A percentile compares a stretch with the other conserved stretches of the same genome.
Evolutionary conservation across 345 rosid genomes (phyloP).

Genomic region (Murraya paniculata): DNA sequence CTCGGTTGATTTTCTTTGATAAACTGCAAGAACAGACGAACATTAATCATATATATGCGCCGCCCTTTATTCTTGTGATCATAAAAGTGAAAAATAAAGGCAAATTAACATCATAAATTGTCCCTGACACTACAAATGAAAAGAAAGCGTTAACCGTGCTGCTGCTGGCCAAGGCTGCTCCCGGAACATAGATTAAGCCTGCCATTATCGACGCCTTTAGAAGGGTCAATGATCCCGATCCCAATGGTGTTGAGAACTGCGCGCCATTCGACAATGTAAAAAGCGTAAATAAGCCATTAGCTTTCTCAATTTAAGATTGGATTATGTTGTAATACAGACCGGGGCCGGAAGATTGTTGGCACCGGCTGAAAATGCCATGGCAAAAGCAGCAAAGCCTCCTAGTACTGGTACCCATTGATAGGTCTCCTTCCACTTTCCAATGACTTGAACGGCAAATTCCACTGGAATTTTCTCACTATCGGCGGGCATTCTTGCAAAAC

Average conservation of each 20-base stretch:
- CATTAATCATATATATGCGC: not conserved
- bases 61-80: not conserved
- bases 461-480: constrained; percentile 15
- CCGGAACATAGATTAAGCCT: constrained; percentile 28
- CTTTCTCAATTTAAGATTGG: too few relatives aligned
- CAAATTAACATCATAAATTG: not conserved
- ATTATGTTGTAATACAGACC: constrained; percentile 2
- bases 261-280: constrained; percentile 11
- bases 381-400: constrained; percentile 29
- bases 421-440: constrained; percentile 31
- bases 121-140: constrained; percentile 21
- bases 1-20: constrained; percentile 31
- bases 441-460: constrained; percentile 15
- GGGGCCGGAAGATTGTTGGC: constrained; percentile 34
- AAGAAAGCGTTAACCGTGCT: constrained; percentile 19
- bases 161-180: constrained; percentile 30
- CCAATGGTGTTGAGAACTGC: constrained; percentile 34
- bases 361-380: constrained; percentile 27
- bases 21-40: constrained; percentile 21
- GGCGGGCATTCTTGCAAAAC: constrained; percentile 7
- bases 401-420: constrained; percentile 32
- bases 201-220: constrained; percentile 32
- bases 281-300: not conserved
- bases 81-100: not conserved
- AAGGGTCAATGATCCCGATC: constrained; percentile 26